phyloP scores from a whole-genome alignment of 306 rosid species.

The Geum urbanum region DNA sequence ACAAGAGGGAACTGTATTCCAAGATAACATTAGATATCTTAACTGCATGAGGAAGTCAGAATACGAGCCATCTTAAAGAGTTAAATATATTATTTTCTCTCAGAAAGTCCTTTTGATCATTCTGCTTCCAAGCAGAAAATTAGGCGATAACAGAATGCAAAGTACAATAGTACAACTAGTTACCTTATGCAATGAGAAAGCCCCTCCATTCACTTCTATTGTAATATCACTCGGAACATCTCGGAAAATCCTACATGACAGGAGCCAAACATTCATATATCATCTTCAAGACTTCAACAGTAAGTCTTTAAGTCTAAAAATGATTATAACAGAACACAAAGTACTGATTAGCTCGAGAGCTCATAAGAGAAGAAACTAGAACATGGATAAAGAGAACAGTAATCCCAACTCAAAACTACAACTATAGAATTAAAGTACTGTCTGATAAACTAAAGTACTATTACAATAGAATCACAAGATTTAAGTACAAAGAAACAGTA shows the following conservation, averaged over 20 bases:
- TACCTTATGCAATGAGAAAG: constrained; percentile 85
- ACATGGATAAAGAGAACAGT: not conserved
- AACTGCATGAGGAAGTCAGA: constrained; percentile 19
- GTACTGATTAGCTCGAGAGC: not conserved
- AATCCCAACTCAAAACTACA: not conserved
- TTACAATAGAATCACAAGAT: not conserved
- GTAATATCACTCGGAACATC: constrained; percentile 97
- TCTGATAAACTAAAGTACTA: not conserved
- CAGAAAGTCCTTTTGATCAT: not conserved
- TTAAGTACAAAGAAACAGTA: constrained; percentile 4
- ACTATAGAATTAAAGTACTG: not conserved
- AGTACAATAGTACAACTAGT: constrained; percentile 13
- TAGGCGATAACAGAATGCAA: constrained; percentile 6
- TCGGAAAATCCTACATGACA: constrained; percentile 78
- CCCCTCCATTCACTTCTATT: constrained; percentile 71
- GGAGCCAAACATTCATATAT: constrained; percentile 24
- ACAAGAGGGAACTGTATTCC: constrained; percentile 91
- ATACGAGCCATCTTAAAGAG: not conserved
- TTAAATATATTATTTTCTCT: not conserved
- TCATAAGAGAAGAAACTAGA: not conserved
- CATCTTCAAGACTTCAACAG: not conserved
- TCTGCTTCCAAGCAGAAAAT: constrained; percentile 9
- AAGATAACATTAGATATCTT: constrained; percentile 12
- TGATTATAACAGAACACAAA: not conserved
- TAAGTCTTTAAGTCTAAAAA: not conserved